These are phyloP conservation scores for Podospora appendiculata DNA, from an alignment of 495 filamentous ascomycete genomes.

Conservation along the genomic window DNA sequence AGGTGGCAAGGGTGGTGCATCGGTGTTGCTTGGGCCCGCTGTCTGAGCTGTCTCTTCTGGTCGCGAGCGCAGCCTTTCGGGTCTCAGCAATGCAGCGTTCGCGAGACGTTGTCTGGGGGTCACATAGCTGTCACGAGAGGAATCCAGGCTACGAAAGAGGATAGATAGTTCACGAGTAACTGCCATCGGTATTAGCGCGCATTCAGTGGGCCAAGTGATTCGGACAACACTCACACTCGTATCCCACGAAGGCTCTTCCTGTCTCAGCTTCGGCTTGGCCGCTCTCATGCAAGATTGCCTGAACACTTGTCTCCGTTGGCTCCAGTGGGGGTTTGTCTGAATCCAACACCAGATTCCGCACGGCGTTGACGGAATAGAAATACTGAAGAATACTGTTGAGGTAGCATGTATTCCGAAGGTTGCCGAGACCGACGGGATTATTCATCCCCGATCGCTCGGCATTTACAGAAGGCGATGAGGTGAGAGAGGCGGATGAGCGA, in stretches of 20 bases:
- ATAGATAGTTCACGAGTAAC: constrained; percentile 64
- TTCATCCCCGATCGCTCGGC: constrained; percentile 13
- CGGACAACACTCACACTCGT: constrained; percentile 47
- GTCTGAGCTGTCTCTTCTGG: constrained; percentile 1
- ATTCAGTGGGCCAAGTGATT: not conserved
- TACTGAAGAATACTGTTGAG: constrained; percentile 95
- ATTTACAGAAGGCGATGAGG: no score
- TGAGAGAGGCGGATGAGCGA: not conserved
- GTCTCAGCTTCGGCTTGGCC: constrained; percentile 25
- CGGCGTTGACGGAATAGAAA: constrained; percentile 78
- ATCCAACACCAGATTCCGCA: constrained; percentile 71
- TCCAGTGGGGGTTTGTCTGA: constrained; percentile 59
- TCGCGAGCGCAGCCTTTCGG: constrained; percentile 12
- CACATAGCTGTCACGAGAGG: constrained; percentile 44
- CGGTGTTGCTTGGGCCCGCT: not conserved
- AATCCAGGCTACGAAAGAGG: constrained; percentile 67
- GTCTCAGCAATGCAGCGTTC: constrained; percentile 52
- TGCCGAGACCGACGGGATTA: constrained; percentile 77
- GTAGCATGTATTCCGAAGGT: constrained; percentile 97
- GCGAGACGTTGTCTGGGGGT: constrained; percentile 73
- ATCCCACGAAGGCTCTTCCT: constrained; percentile 35
- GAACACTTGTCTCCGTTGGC: constrained; percentile 49
- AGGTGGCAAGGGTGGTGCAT: constrained; percentile 22
- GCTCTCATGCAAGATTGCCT: constrained; percentile 56
- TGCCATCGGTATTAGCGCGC: constrained; percentile 21